Base-by-base conservation (phyloP, 2,329 filamentous ascomycete genomes). In the Curvularia spicifera region DNA sequence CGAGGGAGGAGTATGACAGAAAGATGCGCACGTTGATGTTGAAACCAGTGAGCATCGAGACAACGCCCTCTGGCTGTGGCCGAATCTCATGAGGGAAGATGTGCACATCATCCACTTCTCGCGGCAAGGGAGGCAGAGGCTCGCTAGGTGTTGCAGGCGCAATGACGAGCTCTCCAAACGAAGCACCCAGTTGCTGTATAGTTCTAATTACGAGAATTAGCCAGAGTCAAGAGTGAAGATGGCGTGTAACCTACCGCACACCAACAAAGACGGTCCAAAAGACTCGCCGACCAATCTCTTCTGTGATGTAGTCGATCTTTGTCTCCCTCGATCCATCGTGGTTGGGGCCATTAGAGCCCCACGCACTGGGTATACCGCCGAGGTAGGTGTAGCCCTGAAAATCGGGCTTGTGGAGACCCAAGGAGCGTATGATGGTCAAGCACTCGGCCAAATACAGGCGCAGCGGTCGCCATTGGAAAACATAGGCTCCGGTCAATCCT, bases 201-300 rank as follows among this genome's bases (percentile, higher is more conserved):
- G 91, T 91, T 60, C 89, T 90, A 40, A 37, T 39, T 24, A 31
- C 2, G 15, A 8, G 47, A n/a, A 35, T 69, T 42, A 70, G 67
- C 24, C 39, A 6, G 26, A 8, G 29, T 44, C 18, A 20, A 31
- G 4, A 4, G 15, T 7, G 6, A 4, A 20, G n/a, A 43, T n/a
- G 5, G 15, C 20, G 10, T 5, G 5, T n/a, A 29, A 61, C 80
- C 50, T 61, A 88, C 84, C 88, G 84, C 59, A 91, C 85, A 33
- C 89, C 89, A 5, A 93, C 85, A 61, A 95, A 87, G 65, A 93
- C 83, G 22, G 91, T 89, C 88, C 93, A 97, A 74, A 96, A 97
- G 40, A 96, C 77, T 37, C 85, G 81, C 40, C 82, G 80, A 4
- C 83, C 83, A 59, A 87, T 88, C 61, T 83, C 79, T 56, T 80